Base-by-base conservation (phyloP, 176 grass and related monocot genomes). In the Guadua angustifolia region DNA sequence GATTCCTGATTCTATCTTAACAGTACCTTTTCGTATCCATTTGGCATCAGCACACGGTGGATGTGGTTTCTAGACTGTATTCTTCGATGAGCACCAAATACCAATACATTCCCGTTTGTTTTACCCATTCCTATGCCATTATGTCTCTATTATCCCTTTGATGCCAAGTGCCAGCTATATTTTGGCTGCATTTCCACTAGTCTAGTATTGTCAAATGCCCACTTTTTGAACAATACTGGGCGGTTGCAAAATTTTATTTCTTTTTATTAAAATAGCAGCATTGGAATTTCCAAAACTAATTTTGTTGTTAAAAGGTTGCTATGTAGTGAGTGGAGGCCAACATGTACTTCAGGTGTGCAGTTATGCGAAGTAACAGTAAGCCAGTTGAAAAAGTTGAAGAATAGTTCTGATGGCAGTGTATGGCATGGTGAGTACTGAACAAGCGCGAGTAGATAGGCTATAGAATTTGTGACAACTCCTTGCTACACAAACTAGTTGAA, bases 151-250 rank as follows among this genome's bases (percentile, higher is more conserved):
- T 77, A 77, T 32, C 71, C 78, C 32, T 60, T 69, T 7, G 22
- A 33, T 40, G 64, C 35, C 43, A 64, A 44, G 11, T 88, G 17
- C 42, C 4, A 62, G 9, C 81, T 4, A 3, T 77, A 71, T 33
- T 69, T 84, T 84, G 39, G 35, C 29, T 71, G n/a, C 33, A 79
- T 16, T 59, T 72, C 36, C 18, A 60, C 18, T 66, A 75, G 53
- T 80, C 15, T 58, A 74, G n/a, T 74, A 42, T 40, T 40, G 39
- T 7, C 39, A 40, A 40, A 45, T 45, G 36, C 67, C 7, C 19
- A 36, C 19, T 10, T 39, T 40, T 52, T 38, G 6, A 66, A 25
- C 19, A 5, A 69, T 69, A 24, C 11, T 53, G 51, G 46, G 9
- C 18, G 19, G 35, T 39, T 24, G 33, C 21, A 63, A 49, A 47